Conservation (phyloP, 1,139 yeast genomes). For the Trichomonascaceae sp. region DNA sequence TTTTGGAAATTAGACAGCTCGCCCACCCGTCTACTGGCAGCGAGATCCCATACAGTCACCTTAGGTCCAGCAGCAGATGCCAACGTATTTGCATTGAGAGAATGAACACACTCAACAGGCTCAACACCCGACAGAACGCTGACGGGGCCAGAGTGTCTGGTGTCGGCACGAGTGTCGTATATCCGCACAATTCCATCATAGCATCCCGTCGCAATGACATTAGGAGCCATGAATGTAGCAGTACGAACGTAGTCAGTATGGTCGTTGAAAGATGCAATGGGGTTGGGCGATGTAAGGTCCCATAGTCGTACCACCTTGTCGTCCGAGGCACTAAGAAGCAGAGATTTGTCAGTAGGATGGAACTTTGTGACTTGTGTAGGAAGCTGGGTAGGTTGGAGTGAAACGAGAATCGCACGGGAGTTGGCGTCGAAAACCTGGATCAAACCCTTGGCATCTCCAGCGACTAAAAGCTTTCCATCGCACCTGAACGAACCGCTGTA, state of each 20-base stretch:
- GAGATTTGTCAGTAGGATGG: conserved; percentile 60
- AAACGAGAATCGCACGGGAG: conserved; percentile 67
- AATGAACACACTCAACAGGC: conserved; percentile 85
- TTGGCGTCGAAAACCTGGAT: conserved; percentile 77
- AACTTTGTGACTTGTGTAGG: conserved; percentile 94
- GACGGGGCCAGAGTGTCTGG: conserved; percentile 30
- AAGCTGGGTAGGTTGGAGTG: conserved; percentile 68
- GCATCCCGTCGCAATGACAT: conserved; percentile 80
- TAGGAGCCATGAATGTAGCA: conserved; percentile 66
- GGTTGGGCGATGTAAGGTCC: conserved; percentile 69
- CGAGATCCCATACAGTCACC: conserved; percentile 84
- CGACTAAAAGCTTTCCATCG: conserved; percentile 74
- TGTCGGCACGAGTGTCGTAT: conserved; percentile 66
- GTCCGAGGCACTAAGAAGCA: conserved; percentile 79
- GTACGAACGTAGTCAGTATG: conserved; percentile 86
- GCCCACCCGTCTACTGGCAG: conserved; percentile 54
- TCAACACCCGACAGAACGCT: conserved; percentile 41
- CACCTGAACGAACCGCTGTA: conserved; percentile 71
- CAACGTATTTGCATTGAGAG: conserved; percentile 66
- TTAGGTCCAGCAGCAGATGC: conserved; percentile 75
- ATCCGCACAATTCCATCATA: conserved; percentile 80
- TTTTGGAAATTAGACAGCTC: conserved; percentile 76
- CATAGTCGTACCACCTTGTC: conserved; percentile 77
- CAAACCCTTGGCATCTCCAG: conserved; percentile 81
- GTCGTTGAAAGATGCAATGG: conserved; percentile 54